Base-by-base conservation (phyloP, 106 monocot genomes). In the Ottelia alismoides region DNA sequence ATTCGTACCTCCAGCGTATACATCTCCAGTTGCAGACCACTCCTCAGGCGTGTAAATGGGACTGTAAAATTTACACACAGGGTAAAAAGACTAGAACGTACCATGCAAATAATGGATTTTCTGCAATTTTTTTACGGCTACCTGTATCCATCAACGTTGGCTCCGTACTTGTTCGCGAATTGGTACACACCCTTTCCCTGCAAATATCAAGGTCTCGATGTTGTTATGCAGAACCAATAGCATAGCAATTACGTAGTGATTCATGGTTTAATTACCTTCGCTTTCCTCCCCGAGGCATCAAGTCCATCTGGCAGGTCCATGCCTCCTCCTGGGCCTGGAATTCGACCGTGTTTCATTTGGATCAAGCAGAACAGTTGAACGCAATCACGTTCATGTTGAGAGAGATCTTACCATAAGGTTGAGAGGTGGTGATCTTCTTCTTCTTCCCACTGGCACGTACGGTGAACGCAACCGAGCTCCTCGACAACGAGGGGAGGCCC, bases 1-100 rank as follows among this genome's bases (percentile, higher is more conserved):
- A 30, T 66, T 32, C 11, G 65, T 69, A 93, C 93, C 93, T 81
- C 93, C 93, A 57, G 70, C 93, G 51, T 93, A 88, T 31, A 78
- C 77, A 45, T 93, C 93, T 25, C 93, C 93, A 30, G 58, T 62
- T 6, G 66, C 52, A 49, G 93, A 80, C 93, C 93, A 93, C 51
- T 87, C 87, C 0, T 84, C 70, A 9, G 72, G 66, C 0, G 53
- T 6, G 68, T 81, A 93, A 64, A 93, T 93, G 45, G 93, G 93
- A 66, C 93, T 88, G 93, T 70, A 75, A 40, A 26, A 24, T 2
- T 24, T 30, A 24, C 7, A 45, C 5, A 17, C 3, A 27, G 18
- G 28, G 49, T 14, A 18, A 31, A 28, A 32, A 35, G 35, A 12
- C 35, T 6, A 12, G 12, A 12, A 35, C 35, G 35, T 6, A 35